Base-by-base conservation (phyloP, 306 rosid species). In the Rosa multiflora region DNA sequence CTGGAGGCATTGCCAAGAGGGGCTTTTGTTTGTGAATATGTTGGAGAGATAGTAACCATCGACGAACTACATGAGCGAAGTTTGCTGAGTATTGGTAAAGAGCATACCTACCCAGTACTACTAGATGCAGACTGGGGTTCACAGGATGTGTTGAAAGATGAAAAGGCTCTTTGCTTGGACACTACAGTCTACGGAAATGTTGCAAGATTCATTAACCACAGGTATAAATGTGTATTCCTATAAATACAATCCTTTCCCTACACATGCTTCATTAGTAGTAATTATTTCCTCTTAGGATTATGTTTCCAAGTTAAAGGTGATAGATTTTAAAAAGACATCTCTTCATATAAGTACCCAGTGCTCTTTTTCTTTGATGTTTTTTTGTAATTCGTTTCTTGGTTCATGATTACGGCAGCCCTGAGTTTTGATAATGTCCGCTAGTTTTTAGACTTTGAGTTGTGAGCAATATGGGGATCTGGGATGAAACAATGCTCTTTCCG, bases 121-220 rank as follows among this genome's bases (percentile, higher is more conserved):
- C 79, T 82, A 20, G 79, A 82, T 72, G 78, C 79, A 3, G 82
- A 44, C 10, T 82, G 78, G 81, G 70, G 75, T 52, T 55, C 79
- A 15, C 53, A 47, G 26, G 48, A 14, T 40, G 63, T 67, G 11
- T 7, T 55, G 61, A 56, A 64, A 12, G 78, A 82, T 72, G 76
- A 82, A 66, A 74, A 72, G 44, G 67, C 82, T 14, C 79, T 77
- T 18, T 82, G 79, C 29, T 67, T 82, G 70, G 85, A 82, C 39
- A 49, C 64, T 49, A 43, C 82, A 14, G 7, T 11, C 0, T 77
- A 66, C 59, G 85, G 85, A 23, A 77, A 82, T 82, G 85, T 72
- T 72, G 78, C 82, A 0, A 72, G 82, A 37, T 82, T 82, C 64
- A 77, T 82, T 26, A 82, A 82, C 46, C 81, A 82, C 75, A 82